A percentile compares a stretch with the other conserved stretches of the same genome.
phyloP scores from a whole-genome alignment of 73 alveolate species.

The Durusdinium trenchii region DNA sequence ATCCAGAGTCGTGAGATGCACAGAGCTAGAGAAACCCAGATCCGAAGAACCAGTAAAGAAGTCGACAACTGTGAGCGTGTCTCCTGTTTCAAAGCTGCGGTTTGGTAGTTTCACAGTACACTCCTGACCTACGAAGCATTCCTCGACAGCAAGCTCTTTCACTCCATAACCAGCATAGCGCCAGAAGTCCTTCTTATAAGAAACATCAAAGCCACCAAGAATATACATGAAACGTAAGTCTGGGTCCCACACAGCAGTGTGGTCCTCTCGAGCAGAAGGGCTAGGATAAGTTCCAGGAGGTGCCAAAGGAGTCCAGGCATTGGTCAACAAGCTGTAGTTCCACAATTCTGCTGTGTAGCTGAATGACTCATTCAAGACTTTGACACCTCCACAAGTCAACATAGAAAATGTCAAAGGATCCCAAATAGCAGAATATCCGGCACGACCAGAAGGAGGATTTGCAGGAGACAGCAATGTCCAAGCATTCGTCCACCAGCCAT shows the following conservation, averaged over 20 bases:
- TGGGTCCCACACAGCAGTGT: background rate
- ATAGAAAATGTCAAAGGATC: background rate
- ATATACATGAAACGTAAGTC: background rate
- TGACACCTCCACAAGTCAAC: slow-evolving; percentile 3
- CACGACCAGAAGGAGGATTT: background rate
- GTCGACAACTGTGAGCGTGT: too few relatives aligned
- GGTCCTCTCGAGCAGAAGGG: background rate
- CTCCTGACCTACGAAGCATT: background rate
- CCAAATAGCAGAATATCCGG: slow-evolving; percentile 20
- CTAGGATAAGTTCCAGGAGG: background rate
- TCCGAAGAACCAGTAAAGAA: too few relatives aligned
- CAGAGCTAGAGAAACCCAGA: too few relatives aligned
- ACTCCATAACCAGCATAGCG: background rate
- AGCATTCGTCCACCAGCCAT: background rate
- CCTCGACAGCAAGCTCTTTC: background rate
- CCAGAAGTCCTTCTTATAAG: background rate
- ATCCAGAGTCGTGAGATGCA: too few relatives aligned
- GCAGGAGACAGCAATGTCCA: slow-evolving; percentile 6
- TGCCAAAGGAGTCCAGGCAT: background rate
- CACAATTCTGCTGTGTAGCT: background rate
- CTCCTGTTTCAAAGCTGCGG: too few relatives aligned
- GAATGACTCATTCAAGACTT: background rate
- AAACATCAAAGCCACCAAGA: background rate
- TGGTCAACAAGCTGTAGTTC: background rate
- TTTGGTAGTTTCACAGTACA: background rate